Percentiles rank a stretch among this genome's conserved stretches.
These are phyloP conservation scores for Diaporthe batatas DNA, from an alignment of 2,329 filamentous ascomycete species.

Conservation along the genomic window DNA sequence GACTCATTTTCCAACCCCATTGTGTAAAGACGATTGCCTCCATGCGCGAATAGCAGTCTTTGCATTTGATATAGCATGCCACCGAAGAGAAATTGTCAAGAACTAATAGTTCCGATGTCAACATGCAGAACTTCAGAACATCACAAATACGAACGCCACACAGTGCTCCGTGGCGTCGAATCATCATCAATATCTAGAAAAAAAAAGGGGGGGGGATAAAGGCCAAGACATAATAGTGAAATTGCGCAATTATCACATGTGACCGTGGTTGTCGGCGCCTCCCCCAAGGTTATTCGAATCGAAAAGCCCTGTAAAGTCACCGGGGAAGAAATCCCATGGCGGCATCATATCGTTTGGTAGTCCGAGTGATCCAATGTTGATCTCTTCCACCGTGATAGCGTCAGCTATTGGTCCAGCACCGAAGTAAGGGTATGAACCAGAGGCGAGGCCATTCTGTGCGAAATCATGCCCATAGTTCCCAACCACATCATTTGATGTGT, in stretches of 20 bases:
- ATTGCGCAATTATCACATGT: conserved; percentile 20
- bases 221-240: background rate
- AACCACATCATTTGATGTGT: conserved; percentile 29
- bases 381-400: conserved; percentile 80
- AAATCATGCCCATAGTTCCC: conserved; percentile 47
- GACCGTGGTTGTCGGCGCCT: conserved; percentile 4
- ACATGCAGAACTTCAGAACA: conserved; percentile 19
- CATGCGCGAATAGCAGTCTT: conserved; percentile 3
- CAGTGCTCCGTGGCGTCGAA: background rate
- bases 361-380: conserved; percentile 78
- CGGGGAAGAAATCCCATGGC: conserved; percentile 79
- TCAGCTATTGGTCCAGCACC: conserved; percentile 54
- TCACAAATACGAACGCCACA: conserved; percentile 16
- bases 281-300: conserved; percentile 47
- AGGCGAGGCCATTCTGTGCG: conserved; percentile 46
- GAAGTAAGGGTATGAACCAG: conserved; percentile 50
- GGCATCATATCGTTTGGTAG: conserved; percentile 75
- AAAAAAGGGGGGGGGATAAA: background rate
- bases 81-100: conserved; percentile 1
- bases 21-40: background rate
- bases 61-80: background rate
- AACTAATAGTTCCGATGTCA: background rate
- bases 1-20: conserved; percentile 1
- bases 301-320: conserved; percentile 72
- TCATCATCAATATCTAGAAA: background rate